phyloP scores from a whole-genome alignment of 176 grass and related monocot genomes.

The Musa troglodytarum region DNA sequence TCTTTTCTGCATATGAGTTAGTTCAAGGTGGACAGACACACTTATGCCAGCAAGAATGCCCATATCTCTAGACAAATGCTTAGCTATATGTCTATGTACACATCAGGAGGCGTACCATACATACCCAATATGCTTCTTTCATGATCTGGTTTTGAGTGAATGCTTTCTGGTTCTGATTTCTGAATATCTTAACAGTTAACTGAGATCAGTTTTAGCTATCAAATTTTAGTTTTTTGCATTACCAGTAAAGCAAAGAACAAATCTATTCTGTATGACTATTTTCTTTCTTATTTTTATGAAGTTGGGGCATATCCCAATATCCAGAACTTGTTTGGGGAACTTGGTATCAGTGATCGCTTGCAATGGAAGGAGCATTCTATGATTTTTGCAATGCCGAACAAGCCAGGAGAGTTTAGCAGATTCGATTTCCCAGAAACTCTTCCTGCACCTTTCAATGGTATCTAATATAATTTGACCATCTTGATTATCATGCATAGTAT shows the following conservation, averaged over 20 bases:
- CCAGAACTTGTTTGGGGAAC: slow-evolving; percentile 91
- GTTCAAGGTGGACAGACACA: not conserved
- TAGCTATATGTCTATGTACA: not conserved
- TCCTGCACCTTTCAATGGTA: slow-evolving; percentile 91
- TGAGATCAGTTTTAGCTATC: not conserved
- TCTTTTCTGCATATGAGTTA: not conserved
- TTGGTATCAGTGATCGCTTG: slow-evolving; percentile 92
- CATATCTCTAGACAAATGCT: not conserved
- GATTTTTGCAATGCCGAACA: slow-evolving; percentile 97
- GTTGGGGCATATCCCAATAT: slow-evolving; percentile 99
- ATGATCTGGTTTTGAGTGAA: not conserved
- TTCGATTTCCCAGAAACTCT: slow-evolving; percentile 94
- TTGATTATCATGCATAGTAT: not conserved
- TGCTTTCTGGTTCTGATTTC: not conserved
- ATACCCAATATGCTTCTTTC: not conserved
- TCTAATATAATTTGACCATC: not conserved
- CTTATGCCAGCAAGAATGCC: no score
- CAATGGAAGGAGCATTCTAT: slow-evolving; percentile 99
- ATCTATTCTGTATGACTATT: not conserved
- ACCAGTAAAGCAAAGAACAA: not conserved
- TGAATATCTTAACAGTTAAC: not conserved
- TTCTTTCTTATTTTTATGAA: slow-evolving; percentile 12
- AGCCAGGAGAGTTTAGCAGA: slow-evolving; percentile 88
- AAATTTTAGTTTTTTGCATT: not conserved
- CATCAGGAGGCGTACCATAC: not conserved